phyloP scores from a whole-genome alignment of 495 filamentous ascomycete species.

The Aspergillus hancockii region DNA sequence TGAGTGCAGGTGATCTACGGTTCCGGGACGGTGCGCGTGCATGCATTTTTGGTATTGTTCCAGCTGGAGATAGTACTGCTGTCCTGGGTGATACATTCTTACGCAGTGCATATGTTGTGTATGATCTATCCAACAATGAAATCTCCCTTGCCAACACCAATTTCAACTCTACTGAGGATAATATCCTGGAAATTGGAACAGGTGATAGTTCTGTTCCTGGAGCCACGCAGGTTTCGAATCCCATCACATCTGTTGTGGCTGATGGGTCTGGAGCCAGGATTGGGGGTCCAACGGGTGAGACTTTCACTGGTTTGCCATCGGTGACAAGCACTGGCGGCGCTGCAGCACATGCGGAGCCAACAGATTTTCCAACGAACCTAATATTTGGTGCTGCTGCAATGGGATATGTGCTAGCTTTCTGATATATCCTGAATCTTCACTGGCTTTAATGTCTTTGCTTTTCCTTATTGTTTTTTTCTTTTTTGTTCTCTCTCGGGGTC shows the following conservation, averaged over 20 bases:
- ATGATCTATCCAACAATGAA: conserved; percentile 83
- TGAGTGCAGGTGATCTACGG: conserved; percentile 58
- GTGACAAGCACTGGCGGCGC: conserved; percentile 24
- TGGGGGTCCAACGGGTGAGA: conserved; percentile 28
- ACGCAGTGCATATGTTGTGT: conserved; percentile 88
- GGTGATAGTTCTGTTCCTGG: conserved; percentile 66
- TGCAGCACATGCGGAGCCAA: conserved; percentile 17
- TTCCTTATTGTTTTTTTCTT: conserved; percentile 8
- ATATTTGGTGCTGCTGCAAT: conserved; percentile 30
- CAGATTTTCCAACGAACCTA: conserved; percentile 25
- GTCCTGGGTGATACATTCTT: conserved; percentile 94
- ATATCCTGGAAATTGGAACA: conserved; percentile 71
- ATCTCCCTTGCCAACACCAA: conserved; percentile 84
- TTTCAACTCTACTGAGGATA: conserved; percentile 68
- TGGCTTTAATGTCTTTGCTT: background rate
- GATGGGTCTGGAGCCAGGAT: conserved; percentile 41
- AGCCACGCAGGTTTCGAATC: conserved; percentile 65
- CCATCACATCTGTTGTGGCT: conserved; percentile 52
- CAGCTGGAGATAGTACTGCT: conserved; percentile 62
- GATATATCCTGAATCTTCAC: background rate
- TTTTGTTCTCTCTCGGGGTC: background rate
- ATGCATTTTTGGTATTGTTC: conserved; percentile 77
- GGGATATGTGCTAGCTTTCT: conserved; percentile 29
- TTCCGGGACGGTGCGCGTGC: conserved; percentile 62
- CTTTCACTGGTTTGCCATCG: conserved; percentile 16